A percentile compares a stretch with the other conserved stretches of the same genome.
Evolutionary conservation across 768 basidiomycete species (phyloP).

Genomic region (Hortiboletus flavorubellus): DNA sequence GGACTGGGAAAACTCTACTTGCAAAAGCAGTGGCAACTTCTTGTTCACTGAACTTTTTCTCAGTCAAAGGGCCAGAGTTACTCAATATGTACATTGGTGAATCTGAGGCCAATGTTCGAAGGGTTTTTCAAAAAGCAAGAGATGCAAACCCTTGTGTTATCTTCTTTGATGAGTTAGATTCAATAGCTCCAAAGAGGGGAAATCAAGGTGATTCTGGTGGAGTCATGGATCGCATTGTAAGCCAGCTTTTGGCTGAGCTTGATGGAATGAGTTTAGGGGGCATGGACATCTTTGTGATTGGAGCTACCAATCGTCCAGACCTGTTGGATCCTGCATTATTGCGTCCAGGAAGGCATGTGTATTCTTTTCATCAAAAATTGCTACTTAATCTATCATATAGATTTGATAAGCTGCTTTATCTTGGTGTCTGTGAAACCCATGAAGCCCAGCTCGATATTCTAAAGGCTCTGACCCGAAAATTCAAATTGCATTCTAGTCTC

Average conservation of each 20-base stretch:
- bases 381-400: constrained; percentile 37
- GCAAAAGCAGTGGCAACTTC: constrained; percentile 97
- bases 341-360: constrained; percentile 74
- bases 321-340: constrained; percentile 85
- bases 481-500: constrained; percentile 69
- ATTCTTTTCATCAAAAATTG: background rate
- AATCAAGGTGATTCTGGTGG: constrained; percentile 96
- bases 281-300: constrained; percentile 87
- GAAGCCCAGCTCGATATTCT: constrained; percentile 83
- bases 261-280: constrained; percentile 80
- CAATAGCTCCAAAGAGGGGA: constrained; percentile 90
- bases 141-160: constrained; percentile 94
- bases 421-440: constrained; percentile 88
- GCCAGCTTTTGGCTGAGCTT: constrained; percentile 88
- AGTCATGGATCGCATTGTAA: constrained; percentile 97
- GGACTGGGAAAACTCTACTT: constrained; percentile 92
- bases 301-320: constrained; percentile 94
- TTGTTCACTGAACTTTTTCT: constrained; percentile 93
- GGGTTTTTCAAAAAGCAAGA: constrained; percentile 85
- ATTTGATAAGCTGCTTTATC: constrained; percentile 95
- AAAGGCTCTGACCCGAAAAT: constrained; percentile 88
- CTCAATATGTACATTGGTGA: constrained; percentile 99
- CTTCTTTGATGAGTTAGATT: constrained; percentile 96
- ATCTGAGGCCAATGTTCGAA: constrained; percentile 94
- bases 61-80: constrained; percentile 94